A percentile compares a stretch with the other conserved stretches of the same genome.
phyloP scores from a whole-genome alignment of 1,284 basidiomycete genomes.

The Apiotrichum akiyoshidainum region DNA sequence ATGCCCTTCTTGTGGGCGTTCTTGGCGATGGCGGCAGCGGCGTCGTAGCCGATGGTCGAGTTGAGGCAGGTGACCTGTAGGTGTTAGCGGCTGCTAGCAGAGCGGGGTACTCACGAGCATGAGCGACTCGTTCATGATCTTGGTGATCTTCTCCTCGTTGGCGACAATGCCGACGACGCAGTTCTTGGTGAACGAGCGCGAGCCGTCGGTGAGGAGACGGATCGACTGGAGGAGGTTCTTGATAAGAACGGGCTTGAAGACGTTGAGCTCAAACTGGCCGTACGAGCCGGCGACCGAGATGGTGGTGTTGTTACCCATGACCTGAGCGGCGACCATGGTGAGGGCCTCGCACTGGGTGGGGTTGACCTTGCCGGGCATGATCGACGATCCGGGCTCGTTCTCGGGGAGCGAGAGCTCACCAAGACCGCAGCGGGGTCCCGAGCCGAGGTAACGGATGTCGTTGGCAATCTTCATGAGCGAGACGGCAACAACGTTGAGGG shows the following conservation, averaged over 20 bases:
- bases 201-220: conserved; percentile 86
- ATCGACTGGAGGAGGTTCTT: conserved; percentile 97
- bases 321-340: conserved; percentile 98
- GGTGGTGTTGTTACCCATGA: conserved; percentile 95
- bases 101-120: conserved; percentile 36
- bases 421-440: conserved; percentile 94
- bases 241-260: conserved; percentile 98
- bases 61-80: conserved; percentile 43
- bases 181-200: conserved; percentile 91
- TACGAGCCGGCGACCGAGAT: conserved; percentile 90
- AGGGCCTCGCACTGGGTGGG: conserved; percentile 98
- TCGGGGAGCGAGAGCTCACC: conserved; percentile 93
- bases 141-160: conserved; percentile 87
- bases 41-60: conserved; percentile 21
- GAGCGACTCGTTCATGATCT: conserved; percentile 86
- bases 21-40: conserved; percentile 94
- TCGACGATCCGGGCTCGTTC: conserved; percentile 98
- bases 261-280: conserved; percentile 99
- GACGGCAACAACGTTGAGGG: conserved; percentile 89
- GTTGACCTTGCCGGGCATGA: conserved; percentile 99
- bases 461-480: conserved; percentile 99
- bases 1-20: conserved; percentile 98
- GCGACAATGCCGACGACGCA: conserved; percentile 92
- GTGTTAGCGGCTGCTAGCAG: no score
- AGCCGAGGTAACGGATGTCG: conserved; percentile 96